Conservation (phyloP, 2,329 filamentous ascomycete genomes). For the Fusarium neocosmosporiellum region DNA sequence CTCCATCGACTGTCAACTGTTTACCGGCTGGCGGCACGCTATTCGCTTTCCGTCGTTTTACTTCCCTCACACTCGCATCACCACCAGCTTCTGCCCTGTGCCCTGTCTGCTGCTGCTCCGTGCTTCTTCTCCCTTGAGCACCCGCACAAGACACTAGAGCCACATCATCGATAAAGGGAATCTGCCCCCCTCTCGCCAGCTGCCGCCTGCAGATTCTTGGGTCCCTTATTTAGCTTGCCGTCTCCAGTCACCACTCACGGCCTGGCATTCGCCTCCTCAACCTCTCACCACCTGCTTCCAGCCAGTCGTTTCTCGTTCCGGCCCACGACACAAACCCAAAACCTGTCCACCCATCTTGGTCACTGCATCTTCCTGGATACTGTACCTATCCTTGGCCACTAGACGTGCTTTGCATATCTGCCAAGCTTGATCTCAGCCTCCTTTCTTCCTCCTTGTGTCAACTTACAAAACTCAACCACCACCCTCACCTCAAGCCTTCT, state of each 20-base stretch:
- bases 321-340: conserved; percentile 37
- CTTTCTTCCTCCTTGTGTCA: conserved; percentile 22
- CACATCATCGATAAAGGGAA: conserved; percentile 45
- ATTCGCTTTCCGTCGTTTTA: conserved; percentile 22
- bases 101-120: conserved; percentile 10
- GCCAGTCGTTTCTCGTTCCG: conserved; percentile 39
- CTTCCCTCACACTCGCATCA: conserved; percentile 28
- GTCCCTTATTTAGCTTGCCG: conserved; percentile 30
- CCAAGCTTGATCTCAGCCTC: conserved; percentile 33
- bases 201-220: conserved; percentile 32
- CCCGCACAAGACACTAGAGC: conserved; percentile 29
- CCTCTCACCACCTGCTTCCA: conserved; percentile 31
- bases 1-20: conserved; percentile 29
- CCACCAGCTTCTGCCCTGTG: conserved; percentile 19
- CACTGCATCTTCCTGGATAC: conserved; percentile 33
- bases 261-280: conserved; percentile 34
- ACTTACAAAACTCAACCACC: conserved; percentile 42
- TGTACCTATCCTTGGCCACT: conserved; percentile 34
- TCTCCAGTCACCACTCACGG: conserved; percentile 31
- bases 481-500: conserved; percentile 21
- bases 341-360: conserved; percentile 26
- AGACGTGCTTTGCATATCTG: conserved; percentile 38
- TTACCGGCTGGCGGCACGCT: conserved; percentile 16
- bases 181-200: conserved; percentile 35
- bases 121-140: conserved; percentile 25